phyloP scores from a whole-genome alignment of 495 filamentous ascomycete genomes.

The Hyaloscypha variabilis region DNA sequence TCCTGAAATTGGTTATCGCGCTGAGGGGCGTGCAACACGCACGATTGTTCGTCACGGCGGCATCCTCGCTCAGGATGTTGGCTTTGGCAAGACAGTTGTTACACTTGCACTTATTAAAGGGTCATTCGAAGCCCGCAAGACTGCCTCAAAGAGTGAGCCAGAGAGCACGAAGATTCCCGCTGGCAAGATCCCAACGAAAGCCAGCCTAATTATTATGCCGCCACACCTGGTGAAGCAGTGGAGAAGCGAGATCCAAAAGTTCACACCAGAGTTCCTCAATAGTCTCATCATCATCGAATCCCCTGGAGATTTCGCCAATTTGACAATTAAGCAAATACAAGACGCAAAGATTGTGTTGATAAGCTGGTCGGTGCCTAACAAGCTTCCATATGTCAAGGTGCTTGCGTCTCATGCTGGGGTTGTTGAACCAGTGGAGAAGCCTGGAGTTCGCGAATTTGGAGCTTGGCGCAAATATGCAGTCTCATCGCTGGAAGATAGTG shows the following conservation, averaged over 20 bases:
- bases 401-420: slow-evolving; percentile 55
- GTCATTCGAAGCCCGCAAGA: neutral
- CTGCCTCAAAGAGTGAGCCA: no score
- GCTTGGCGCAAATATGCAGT: slow-evolving; percentile 57
- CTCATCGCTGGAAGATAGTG: no score
- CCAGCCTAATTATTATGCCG: slow-evolving; percentile 73
- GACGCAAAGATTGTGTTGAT: slow-evolving; percentile 59
- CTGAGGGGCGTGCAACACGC: slow-evolving; percentile 59
- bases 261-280: slow-evolving; percentile 37
- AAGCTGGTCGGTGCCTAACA: slow-evolving; percentile 49
- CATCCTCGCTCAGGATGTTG: slow-evolving; percentile 74
- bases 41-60: slow-evolving; percentile 60
- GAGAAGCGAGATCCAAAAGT: slow-evolving; percentile 61
- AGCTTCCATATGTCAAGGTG: slow-evolving; percentile 47
- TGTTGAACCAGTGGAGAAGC: slow-evolving; percentile 28
- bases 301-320: slow-evolving; percentile 36
- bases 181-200: slow-evolving; percentile 52
- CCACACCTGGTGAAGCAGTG: slow-evolving; percentile 67
- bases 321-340: slow-evolving; percentile 47
- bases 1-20: slow-evolving; percentile 59
- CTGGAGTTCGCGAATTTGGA: slow-evolving; percentile 41
- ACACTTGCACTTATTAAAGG: slow-evolving; percentile 58
- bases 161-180: neutral
- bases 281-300: slow-evolving; percentile 46
- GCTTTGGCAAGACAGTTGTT: slow-evolving; percentile 83